Evolutionary conservation across 1,284 basidiomycete genomes (phyloP).

Genomic region (Rugosomyces carneus): DNA sequence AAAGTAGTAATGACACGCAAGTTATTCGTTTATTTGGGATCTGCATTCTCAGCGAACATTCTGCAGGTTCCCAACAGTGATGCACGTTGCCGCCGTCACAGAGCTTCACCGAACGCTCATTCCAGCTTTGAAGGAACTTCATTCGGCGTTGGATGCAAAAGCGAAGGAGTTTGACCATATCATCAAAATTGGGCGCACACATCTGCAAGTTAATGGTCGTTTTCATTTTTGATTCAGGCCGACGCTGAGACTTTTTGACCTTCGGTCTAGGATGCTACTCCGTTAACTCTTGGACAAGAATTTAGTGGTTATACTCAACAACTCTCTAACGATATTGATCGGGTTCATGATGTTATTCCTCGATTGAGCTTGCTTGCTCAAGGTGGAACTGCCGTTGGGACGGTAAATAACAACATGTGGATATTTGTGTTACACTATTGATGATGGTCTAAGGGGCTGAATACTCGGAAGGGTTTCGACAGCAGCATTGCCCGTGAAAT

Average conservation of each 20-base stretch:
- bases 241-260: conserved; percentile 5
- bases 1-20: conserved; percentile 97
- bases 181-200: conserved; percentile 98
- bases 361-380: conserved; percentile 91
- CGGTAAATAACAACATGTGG: conserved; percentile 42
- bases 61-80: conserved; percentile 92
- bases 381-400: conserved; percentile 98
- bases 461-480: conserved; percentile 97
- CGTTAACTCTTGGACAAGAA: conserved; percentile 96
- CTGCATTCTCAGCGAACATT: conserved; percentile 1
- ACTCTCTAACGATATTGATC: conserved; percentile 84
- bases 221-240: background rate
- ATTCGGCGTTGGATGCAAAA: conserved; percentile 82
- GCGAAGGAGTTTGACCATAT: conserved; percentile 80
- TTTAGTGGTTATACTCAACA: conserved; percentile 99
- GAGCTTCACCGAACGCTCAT: conserved; percentile 81
- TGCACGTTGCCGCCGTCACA: conserved; percentile 96
- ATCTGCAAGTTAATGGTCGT: conserved; percentile 62
- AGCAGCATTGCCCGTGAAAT: conserved; percentile 91
- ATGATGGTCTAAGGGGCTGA: conserved; percentile 65
- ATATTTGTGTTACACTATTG: background rate
- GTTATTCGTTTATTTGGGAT: conserved; percentile 13
- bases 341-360: conserved; percentile 80
- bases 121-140: conserved; percentile 82
- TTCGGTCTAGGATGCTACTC: conserved; percentile 80